Evolutionary conservation across 257 asterid species (phyloP), one percentile per base, ranked within the genome.

Genomic region (Solanum corneliomulleri): DNA sequence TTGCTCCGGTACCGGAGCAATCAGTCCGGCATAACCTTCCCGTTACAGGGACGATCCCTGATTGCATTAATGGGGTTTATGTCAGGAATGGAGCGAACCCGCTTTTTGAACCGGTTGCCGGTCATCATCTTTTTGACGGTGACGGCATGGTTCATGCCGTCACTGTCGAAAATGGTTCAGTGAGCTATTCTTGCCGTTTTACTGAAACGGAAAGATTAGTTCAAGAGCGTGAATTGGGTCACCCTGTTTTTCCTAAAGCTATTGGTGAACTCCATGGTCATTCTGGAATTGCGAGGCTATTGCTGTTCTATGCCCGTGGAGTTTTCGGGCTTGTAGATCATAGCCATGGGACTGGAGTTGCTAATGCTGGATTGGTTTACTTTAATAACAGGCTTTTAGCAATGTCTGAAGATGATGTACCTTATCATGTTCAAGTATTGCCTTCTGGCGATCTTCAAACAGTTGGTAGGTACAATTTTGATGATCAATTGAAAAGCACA

Each of bases 111-210:
- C 98, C 98, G 2, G 68, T 88, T 2, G 93, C 91, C 56, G 96
- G 96, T 3, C 96, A 94, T 92, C 98, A 94, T 89, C 88, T 93
- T 35, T 94, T 94, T 87, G 97, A 94, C 90, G 97, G 97, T 9
- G 97, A 94, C 89, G 97, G 97, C 72, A 94, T 94, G 98, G 71
- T 94, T 82, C 98, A 94, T 90, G 93, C 93, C 74, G 94, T 93
- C 16, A 72, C 88, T 9, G 72, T 93, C 27, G 31, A 62, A 49
- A 90, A 91, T 86, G 88, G 89, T 3, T 85, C 93, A 3, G 98
- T 89, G 11, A 89, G 92, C 88, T 94, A 94, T 87, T 93, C 95
- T 7, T 94, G 96, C 66, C 93, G 97, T 16, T 92, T 90, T 89
- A 94, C 97, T 3, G 97, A 93, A 88, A 94, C 97, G 0, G 78